Conservation (phyloP, 768 basidiomycete species). For the Tulasnella sp. region DNA sequence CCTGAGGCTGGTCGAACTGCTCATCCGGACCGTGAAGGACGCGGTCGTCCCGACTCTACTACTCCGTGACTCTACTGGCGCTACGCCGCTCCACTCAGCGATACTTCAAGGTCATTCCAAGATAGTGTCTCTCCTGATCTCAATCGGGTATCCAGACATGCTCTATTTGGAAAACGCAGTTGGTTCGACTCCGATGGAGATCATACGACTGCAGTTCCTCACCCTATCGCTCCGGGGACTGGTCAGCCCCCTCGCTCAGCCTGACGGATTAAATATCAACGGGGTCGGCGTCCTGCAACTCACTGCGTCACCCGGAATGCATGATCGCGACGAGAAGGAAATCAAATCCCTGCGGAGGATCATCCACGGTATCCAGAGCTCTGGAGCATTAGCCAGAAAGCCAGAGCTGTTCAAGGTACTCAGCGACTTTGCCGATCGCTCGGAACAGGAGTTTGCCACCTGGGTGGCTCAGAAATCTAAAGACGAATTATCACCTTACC, state of each 20-base stretch:
- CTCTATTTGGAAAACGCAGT: conserved; percentile 56
- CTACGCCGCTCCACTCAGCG: conserved; percentile 57
- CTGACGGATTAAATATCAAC: background rate
- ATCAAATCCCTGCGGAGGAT: background rate
- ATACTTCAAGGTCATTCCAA: conserved; percentile 45
- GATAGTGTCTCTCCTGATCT: conserved; percentile 49
- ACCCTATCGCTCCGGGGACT: background rate
- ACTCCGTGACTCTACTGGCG: conserved; percentile 42
- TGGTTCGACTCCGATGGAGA: conserved; percentile 44
- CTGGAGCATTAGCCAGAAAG: background rate
- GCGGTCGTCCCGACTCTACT: no score
- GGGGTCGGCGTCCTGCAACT: background rate
- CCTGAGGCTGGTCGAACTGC: conserved; percentile 35
- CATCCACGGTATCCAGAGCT: background rate
- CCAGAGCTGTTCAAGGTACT: conserved; percentile 20
- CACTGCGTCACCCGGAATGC: background rate
- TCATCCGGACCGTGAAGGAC: no score
- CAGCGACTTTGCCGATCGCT: background rate
- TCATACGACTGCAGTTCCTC: conserved; percentile 31
- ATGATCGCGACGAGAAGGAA: background rate
- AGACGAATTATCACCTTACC: background rate
- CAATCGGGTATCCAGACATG: conserved; percentile 46
- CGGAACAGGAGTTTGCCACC: conserved; percentile 4
- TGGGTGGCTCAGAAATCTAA: background rate
- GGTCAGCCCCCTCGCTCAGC: background rate